A percentile compares a stretch with the other conserved stretches of the same genome.
Evolutionary conservation across 202 grass and related monocot species (phyloP).

Genomic region (Cymbopogon flexuosus): DNA sequence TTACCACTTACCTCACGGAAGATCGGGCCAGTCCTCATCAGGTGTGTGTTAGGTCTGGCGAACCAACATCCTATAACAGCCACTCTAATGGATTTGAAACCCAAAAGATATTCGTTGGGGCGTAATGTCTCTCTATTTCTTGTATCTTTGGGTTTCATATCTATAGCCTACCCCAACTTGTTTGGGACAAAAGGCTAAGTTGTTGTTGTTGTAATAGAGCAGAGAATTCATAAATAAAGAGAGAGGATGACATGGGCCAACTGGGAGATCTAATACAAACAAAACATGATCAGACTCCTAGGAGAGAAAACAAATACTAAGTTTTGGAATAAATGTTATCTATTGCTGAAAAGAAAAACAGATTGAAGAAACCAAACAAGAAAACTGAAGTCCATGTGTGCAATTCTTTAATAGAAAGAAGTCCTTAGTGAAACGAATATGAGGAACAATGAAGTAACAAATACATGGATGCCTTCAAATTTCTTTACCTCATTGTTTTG

Average conservation of each 20-base stretch:
- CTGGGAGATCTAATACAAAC: neutral
- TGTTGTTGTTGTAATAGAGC: no score
- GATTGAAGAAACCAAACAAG: slow-evolving; percentile 6
- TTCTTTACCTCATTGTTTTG: slow-evolving; percentile 55
- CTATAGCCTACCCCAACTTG: no score
- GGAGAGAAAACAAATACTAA: neutral
- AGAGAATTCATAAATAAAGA: neutral
- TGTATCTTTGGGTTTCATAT: no score
- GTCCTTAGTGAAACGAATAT: neutral
- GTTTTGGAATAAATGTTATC: slow-evolving; percentile 12
- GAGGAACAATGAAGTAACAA: slow-evolving; percentile 6
- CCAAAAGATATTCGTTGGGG: no score
- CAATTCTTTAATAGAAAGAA: neutral
- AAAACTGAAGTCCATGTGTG: neutral
- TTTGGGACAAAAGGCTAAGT: no score
- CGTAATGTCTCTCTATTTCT: no score
- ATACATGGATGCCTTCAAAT: slow-evolving; percentile 1
- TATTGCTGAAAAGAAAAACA: neutral
- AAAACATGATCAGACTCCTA: neutral
- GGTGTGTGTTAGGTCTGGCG: no score
- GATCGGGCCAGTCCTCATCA: no score
- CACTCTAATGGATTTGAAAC: no score
- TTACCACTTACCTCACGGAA: no score
- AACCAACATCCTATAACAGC: no score
- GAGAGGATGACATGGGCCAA: neutral